Conservation (phyloP, 805 yeast species). For the Yueomyces sinensis region DNA sequence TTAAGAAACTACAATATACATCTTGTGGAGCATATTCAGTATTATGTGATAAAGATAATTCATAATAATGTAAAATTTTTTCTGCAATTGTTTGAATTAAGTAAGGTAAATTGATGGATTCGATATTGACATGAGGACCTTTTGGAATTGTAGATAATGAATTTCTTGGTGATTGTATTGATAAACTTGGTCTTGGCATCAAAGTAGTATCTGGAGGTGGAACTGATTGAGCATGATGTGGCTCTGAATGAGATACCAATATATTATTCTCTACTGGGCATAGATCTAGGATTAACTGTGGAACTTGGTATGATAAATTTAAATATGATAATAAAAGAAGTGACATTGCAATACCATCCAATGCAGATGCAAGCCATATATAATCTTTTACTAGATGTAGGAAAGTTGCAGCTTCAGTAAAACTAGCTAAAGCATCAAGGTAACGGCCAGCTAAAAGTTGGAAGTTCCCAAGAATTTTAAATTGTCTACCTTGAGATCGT, state of each 20-base stretch:
- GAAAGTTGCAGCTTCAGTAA: constrained; percentile 56
- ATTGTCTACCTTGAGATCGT: constrained; percentile 57
- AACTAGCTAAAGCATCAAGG: constrained; percentile 52
- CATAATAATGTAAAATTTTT: constrained; percentile 32
- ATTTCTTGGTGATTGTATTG: constrained; percentile 33
- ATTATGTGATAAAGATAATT: constrained; percentile 37
- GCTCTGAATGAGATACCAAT: constrained; percentile 3
- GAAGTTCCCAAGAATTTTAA: constrained; percentile 64
- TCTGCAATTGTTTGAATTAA: constrained; percentile 27
- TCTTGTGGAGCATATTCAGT: constrained; percentile 76
- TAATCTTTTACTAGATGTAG: constrained; percentile 56
- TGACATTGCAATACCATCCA: constrained; percentile 71
- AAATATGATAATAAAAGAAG: constrained; percentile 45
- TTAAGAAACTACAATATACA: constrained; percentile 58
- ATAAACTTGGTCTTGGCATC: constrained; percentile 13
- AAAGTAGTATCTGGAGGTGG: not conserved
- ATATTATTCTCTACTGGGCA: constrained; percentile 16
- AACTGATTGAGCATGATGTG: not conserved
- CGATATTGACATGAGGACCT: constrained; percentile 9
- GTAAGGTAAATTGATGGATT: constrained; percentile 21
- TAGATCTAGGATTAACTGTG: constrained; percentile 19
- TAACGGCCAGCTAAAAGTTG: constrained; percentile 71
- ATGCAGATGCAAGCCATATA: constrained; percentile 77
- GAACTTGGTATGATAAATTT: constrained; percentile 22
- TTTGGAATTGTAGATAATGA: constrained; percentile 19